phyloP scores from a whole-genome alignment of 331 rosid genomes.

The Malus hybrid region DNA sequence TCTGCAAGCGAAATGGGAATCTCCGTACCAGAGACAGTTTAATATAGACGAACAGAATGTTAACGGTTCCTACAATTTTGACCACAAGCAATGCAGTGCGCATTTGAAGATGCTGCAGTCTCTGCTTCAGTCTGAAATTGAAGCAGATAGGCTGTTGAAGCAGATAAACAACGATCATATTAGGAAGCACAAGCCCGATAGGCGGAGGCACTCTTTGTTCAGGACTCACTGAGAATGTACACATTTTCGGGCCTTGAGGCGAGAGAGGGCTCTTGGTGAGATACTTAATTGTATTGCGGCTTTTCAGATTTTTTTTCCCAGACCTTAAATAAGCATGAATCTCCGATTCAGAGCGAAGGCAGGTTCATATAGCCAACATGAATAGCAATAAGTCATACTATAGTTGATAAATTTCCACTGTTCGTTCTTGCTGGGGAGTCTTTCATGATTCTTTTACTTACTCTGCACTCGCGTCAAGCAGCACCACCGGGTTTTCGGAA shows the following conservation, averaged over 20 bases:
- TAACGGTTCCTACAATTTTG: constrained; percentile 12
- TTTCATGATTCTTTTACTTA: constrained; percentile 12
- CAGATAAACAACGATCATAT: constrained; percentile 47
- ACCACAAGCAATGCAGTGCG: constrained; percentile 65
- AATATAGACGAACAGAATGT: constrained; percentile 29
- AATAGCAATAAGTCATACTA: constrained; percentile 31
- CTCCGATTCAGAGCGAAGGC: constrained; percentile 26
- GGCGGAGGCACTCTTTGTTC: constrained; percentile 50
- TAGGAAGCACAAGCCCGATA: constrained; percentile 59
- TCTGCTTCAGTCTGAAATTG: constrained; percentile 61
- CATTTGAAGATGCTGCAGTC: constrained; percentile 83
- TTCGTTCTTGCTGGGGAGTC: constrained; percentile 17
- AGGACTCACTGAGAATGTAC: constrained; percentile 40
- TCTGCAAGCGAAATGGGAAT: constrained; percentile 83
- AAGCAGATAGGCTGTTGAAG: constrained; percentile 53
- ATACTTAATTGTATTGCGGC: constrained; percentile 30
- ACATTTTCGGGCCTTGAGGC: constrained; percentile 24
- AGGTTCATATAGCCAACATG: constrained; percentile 28
- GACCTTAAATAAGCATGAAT: constrained; percentile 39
- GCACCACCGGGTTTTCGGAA: background rate
- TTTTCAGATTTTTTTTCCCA: constrained; percentile 14
- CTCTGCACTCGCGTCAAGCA: background rate
- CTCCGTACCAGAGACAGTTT: constrained; percentile 57
- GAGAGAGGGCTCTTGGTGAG: constrained; percentile 13
- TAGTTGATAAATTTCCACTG: constrained; percentile 5